These are phyloP conservation scores for Penicillium palitans DNA, from an alignment of 2,329 filamentous ascomycete species.

Conservation along the genomic window DNA sequence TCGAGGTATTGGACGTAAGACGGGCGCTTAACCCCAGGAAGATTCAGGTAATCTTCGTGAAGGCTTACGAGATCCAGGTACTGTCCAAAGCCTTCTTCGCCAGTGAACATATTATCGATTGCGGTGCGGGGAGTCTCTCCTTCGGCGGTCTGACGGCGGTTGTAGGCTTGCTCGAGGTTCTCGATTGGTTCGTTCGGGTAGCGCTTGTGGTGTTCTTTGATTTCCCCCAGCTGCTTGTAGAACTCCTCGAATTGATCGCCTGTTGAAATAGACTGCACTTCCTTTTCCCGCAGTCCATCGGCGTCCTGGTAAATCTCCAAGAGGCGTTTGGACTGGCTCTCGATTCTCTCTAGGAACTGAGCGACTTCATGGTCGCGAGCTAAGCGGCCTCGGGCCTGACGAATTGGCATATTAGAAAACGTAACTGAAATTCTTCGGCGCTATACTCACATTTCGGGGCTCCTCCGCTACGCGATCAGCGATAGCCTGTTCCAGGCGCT, in stretches of 20 bases:
- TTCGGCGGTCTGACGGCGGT: constrained; percentile 65
- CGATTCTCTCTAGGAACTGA: constrained; percentile 82
- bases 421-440: constrained; percentile 3
- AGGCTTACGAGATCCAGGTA: constrained; percentile 84
- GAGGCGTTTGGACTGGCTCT: constrained; percentile 78
- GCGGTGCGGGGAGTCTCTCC: constrained; percentile 64
- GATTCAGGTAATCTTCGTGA: constrained; percentile 87
- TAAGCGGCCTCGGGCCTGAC: constrained; percentile 80
- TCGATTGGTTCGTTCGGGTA: constrained; percentile 95
- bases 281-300: constrained; percentile 68
- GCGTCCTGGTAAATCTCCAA: constrained; percentile 82
- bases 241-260: constrained; percentile 90
- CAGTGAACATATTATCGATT: constrained; percentile 90
- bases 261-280: constrained; percentile 79
- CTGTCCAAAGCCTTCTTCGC: constrained; percentile 89
- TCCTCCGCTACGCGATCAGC: constrained; percentile 86
- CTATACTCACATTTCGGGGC: constrained; percentile 71
- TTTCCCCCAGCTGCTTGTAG: constrained; percentile 76
- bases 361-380: constrained; percentile 90
- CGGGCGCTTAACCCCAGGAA: constrained; percentile 79
- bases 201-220: constrained; percentile 83
- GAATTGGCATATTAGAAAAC: constrained; percentile 22
- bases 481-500: constrained; percentile 91
- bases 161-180: constrained; percentile 91
- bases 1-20: constrained; percentile 93